These are phyloP conservation scores for Candida xiaguanensis DNA, from an alignment of 805 yeast genomes.

Conservation along the genomic window DNA sequence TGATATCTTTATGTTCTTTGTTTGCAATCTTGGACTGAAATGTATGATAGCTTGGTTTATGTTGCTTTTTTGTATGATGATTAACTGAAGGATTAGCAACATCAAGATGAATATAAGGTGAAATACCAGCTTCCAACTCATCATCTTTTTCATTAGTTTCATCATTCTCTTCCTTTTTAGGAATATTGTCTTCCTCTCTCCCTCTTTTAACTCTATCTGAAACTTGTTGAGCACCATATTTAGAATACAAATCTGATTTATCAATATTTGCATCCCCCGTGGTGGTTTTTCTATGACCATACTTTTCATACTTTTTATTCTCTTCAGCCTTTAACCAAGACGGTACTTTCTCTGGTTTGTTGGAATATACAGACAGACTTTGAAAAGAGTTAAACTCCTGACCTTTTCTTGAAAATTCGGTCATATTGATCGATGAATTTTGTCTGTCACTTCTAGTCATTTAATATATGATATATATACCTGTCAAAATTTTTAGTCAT, in stretches of 20 bases:
- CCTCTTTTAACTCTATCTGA: constrained; percentile 6
- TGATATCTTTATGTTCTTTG: constrained; percentile 41
- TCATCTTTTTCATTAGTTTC: too few species aligned
- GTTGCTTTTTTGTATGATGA: constrained; percentile 6
- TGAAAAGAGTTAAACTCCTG: neutral
- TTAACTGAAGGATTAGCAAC: constrained; percentile 21
- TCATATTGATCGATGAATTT: neutral
- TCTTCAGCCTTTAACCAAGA: constrained; percentile 32
- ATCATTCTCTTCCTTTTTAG: constrained; percentile 5
- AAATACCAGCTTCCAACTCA: constrained; percentile 12
- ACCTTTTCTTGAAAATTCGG: constrained; percentile 4
- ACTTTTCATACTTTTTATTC: constrained; percentile 36
- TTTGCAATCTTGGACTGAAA: constrained; percentile 36
- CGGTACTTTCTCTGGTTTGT: constrained; percentile 24
- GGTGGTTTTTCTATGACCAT: constrained; percentile 20
- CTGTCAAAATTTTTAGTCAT: too few species aligned
- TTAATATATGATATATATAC: too few species aligned
- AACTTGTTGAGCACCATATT: constrained; percentile 9
- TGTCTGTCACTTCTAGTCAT: neutral
- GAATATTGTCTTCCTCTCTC: neutral
- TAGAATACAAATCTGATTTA: constrained; percentile 9
- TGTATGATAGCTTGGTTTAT: constrained; percentile 27
- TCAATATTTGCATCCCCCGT: neutral
- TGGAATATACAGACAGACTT: constrained; percentile 16
- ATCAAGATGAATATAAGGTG: constrained; percentile 19